A percentile compares a stretch with the other conserved stretches of the same genome.
phyloP scores from a whole-genome alignment of 495 filamentous ascomycete genomes.

The Annulohypoxylon nitens region DNA sequence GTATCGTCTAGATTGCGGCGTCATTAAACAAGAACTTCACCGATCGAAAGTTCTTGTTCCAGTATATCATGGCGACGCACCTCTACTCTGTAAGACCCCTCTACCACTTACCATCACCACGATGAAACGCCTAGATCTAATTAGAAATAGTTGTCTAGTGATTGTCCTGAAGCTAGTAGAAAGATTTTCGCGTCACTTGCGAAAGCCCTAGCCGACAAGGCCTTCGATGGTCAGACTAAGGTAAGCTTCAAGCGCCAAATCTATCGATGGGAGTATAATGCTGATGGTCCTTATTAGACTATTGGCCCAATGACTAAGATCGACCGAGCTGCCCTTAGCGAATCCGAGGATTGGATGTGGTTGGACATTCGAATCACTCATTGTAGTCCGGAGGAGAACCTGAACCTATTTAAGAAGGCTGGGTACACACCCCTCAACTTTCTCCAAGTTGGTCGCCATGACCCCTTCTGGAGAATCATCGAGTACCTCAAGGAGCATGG shows the following conservation, averaged over 20 bases:
- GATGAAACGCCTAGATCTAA: constrained; percentile 36
- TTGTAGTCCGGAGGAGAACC: constrained; percentile 39
- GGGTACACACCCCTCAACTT: constrained; percentile 43
- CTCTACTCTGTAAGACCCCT: constrained; percentile 58
- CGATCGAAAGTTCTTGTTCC: constrained; percentile 59
- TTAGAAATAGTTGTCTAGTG: constrained; percentile 51
- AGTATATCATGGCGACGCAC: constrained; percentile 59
- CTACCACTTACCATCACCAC: neutral
- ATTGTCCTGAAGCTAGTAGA: constrained; percentile 53
- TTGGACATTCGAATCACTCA: constrained; percentile 35
- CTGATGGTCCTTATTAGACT: constrained; percentile 20
- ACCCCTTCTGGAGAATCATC: constrained; percentile 27
- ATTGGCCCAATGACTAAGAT: neutral
- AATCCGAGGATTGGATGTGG: constrained; percentile 43
- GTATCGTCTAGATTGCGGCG: constrained; percentile 55
- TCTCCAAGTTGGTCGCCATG: constrained; percentile 30
- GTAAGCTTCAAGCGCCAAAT: constrained; percentile 38
- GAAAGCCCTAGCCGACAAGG: constrained; percentile 58
- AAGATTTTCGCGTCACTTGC: constrained; percentile 59
- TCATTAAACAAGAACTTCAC: constrained; percentile 58
- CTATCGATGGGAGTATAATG: neutral
- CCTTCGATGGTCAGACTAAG: constrained; percentile 56
- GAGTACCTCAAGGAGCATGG: constrained; percentile 21
- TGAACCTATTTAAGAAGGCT: constrained; percentile 31
- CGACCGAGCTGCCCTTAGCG: constrained; percentile 9